phyloP scores from a whole-genome alignment of 805 yeast genomes.

The Kluyveromyces lactis region DNA sequence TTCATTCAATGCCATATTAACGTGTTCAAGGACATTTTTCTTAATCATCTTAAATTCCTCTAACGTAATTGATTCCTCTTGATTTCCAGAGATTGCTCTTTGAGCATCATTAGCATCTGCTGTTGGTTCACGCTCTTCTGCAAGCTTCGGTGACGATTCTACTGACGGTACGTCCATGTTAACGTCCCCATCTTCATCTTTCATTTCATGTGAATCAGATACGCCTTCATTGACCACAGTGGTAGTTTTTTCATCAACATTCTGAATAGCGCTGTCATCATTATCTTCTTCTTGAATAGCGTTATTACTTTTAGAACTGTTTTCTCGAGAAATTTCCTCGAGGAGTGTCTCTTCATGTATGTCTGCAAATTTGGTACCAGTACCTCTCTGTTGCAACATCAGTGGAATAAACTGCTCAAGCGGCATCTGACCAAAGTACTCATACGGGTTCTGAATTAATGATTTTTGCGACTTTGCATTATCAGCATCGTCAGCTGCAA shows the following conservation, averaged over 20 bases:
- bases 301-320: not conserved
- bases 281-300: not conserved
- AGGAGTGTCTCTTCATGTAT: conserved; percentile 45
- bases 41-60: conserved; percentile 42
- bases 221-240: not conserved
- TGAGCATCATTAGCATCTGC: not conserved
- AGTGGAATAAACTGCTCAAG: conserved; percentile 50
- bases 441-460: conserved; percentile 26
- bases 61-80: conserved; percentile 12
- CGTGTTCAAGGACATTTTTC: conserved; percentile 41
- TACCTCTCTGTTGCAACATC: conserved; percentile 48
- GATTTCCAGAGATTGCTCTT: conserved; percentile 2
- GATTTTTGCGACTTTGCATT: conserved; percentile 7
- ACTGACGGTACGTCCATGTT: conserved; percentile 5
- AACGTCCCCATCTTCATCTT: conserved; percentile 10
- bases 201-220: not conserved
- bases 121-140: not conserved
- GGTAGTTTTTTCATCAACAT: no score
- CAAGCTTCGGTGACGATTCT: no score
- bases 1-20: conserved; percentile 74
- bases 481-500: conserved; percentile 4
- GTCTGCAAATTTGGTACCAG: conserved; percentile 37
- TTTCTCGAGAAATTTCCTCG: conserved; percentile 33
- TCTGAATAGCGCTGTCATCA: no score
- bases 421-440: conserved; percentile 31